phyloP scores from a whole-genome alignment of 768 basidiomycete genomes.

The Pleurotus pulmonarius region DNA sequence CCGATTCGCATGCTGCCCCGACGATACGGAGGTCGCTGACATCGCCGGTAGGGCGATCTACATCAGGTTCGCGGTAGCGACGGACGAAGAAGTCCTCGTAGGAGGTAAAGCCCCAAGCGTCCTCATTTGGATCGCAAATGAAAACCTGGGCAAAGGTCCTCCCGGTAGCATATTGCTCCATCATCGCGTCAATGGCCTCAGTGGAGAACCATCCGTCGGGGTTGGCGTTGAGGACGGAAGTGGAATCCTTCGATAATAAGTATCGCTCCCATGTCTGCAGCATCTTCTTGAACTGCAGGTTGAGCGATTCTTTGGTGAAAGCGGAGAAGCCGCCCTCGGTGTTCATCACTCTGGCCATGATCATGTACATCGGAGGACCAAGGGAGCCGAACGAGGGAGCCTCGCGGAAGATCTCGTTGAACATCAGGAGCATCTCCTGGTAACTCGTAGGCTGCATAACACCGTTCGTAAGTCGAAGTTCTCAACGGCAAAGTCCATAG shows the following conservation, averaged over 20 bases:
- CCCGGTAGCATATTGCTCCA: neutral
- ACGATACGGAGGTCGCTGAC: slow-evolving; percentile 30
- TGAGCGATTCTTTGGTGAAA: slow-evolving; percentile 8
- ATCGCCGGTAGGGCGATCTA: slow-evolving; percentile 34
- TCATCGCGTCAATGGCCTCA: slow-evolving; percentile 6
- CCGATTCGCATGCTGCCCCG: slow-evolving; percentile 52
- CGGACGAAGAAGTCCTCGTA: slow-evolving; percentile 59
- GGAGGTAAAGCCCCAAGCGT: slow-evolving; percentile 40
- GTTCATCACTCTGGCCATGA: slow-evolving; percentile 13
- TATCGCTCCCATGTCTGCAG: slow-evolving; percentile 9
- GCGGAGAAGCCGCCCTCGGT: slow-evolving; percentile 15
- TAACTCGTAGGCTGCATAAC: slow-evolving; percentile 23
- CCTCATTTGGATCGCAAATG: slow-evolving; percentile 31
- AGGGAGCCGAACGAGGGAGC: slow-evolving; percentile 10
- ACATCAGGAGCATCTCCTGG: slow-evolving; percentile 7
- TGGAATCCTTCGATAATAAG: slow-evolving; percentile 8
- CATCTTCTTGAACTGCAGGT: slow-evolving; percentile 11
- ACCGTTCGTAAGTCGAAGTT: slow-evolving; percentile 16
- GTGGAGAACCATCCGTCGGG: slow-evolving; percentile 11
- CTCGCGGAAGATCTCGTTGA: slow-evolving; percentile 11
- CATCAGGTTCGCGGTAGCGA: slow-evolving; percentile 27
- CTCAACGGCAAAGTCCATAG: neutral
- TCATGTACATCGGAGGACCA: slow-evolving; percentile 12
- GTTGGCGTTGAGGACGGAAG: slow-evolving; percentile 8
- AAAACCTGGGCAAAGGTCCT: slow-evolving; percentile 33